Evolutionary conservation across 345 rosid genomes (phyloP).

Genomic region (Dipteronia sinensis): DNA sequence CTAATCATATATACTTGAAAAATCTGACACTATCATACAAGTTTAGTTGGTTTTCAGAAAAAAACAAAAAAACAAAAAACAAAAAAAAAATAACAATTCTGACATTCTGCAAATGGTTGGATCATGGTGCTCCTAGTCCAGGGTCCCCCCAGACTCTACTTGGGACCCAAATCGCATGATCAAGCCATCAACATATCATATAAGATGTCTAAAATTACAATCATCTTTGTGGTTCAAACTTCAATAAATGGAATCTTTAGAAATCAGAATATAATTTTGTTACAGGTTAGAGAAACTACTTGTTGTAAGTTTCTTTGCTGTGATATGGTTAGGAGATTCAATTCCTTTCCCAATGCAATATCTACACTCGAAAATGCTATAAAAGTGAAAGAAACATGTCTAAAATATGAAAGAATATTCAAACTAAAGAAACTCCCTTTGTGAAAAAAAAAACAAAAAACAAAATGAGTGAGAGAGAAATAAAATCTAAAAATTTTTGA

Average conservation of each 20-base stretch:
- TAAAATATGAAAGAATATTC: neutral
- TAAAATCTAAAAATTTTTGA: neutral
- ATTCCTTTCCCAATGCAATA: neutral
- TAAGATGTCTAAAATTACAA: neutral
- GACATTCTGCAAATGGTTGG: constrained; percentile 4
- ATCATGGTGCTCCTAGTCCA: neutral
- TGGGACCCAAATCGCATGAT: constrained; percentile 3
- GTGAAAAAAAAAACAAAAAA: neutral
- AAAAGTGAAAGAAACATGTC: neutral
- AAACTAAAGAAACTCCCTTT: neutral
- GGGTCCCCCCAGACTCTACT: neutral
- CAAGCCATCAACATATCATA: neutral
- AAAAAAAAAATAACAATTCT: neutral
- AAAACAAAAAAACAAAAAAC: neutral
- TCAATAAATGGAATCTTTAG: constrained; percentile 2
- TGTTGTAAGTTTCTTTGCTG: neutral
- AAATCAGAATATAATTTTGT: neutral
- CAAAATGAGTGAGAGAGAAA: too few species aligned
- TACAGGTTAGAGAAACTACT: neutral
- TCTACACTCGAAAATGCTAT: neutral
- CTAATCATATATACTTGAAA: too few species aligned
- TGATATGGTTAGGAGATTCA: neutral
- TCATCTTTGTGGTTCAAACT: neutral
- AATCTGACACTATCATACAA: neutral
- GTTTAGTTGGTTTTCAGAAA: neutral